phyloP scores from a whole-genome alignment of 352 stramenopile genomes.

The Globisporangium cederbergense region DNA sequence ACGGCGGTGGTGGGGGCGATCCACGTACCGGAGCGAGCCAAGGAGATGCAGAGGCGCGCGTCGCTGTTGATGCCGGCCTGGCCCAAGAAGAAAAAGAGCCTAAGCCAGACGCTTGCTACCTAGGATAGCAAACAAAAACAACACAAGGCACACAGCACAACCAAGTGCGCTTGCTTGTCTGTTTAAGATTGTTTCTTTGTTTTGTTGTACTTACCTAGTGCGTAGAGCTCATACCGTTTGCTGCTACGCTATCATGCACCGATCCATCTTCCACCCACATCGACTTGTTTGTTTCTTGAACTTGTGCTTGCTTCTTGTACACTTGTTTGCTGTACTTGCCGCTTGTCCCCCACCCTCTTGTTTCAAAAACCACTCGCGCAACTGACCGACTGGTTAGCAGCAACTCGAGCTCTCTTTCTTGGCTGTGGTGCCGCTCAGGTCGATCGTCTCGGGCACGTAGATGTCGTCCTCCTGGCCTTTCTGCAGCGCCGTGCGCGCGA shows the following conservation, averaged over 20 bases:
- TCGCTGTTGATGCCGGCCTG: conserved; percentile 2
- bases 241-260: conserved; percentile 1
- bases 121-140: background rate
- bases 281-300: conserved; percentile 5
- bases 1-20: background rate
- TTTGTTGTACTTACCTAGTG: background rate
- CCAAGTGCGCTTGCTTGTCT: background rate
- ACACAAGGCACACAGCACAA: background rate
- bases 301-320: conserved; percentile 3
- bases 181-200: background rate
- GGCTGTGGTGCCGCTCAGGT: conserved; percentile 66
- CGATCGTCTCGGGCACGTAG: conserved; percentile 84
- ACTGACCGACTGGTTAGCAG: conserved; percentile 42
- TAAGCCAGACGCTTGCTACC: background rate
- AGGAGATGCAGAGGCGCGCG: conserved; percentile 1
- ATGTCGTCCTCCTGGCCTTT: conserved; percentile 87
- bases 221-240: background rate
- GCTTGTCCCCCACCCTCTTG: background rate
- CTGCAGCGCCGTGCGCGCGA: conserved; percentile 86
- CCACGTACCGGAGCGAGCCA: background rate
- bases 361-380: background rate
- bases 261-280: background rate
- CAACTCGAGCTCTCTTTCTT: conserved; percentile 70
- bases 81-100: background rate
- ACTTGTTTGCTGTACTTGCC: background rate